Evolutionary conservation across 1,284 basidiomycete genomes (phyloP).

Genomic region (Kalmanozyma brasiliensis): DNA sequence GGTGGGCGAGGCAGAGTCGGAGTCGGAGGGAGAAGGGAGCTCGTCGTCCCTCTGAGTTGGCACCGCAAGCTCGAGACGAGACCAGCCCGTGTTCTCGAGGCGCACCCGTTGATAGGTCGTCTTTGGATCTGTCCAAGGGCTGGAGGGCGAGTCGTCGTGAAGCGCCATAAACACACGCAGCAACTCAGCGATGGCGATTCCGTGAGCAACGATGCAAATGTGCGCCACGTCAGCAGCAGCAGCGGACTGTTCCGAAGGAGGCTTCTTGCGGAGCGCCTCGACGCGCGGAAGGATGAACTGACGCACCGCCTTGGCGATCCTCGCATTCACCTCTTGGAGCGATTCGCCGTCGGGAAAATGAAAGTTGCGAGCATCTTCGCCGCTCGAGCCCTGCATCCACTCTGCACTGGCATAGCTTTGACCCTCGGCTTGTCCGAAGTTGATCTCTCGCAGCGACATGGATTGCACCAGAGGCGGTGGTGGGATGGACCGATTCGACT

Average conservation of each 20-base stretch:
- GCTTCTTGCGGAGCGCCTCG: slow-evolving; percentile 38
- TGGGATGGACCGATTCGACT: slow-evolving; percentile 70
- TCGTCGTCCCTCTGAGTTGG: slow-evolving; percentile 20
- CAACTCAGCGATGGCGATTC: slow-evolving; percentile 77
- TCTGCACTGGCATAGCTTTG: slow-evolving; percentile 70
- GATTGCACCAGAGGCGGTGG: slow-evolving; percentile 72
- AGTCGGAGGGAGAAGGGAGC: not conserved
- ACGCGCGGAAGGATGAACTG: slow-evolving; percentile 76
- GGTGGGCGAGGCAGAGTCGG: not conserved
- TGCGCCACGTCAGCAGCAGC: slow-evolving; percentile 69
- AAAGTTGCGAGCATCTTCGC: slow-evolving; percentile 70
- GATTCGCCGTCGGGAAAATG: slow-evolving; percentile 80
- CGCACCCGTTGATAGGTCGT: slow-evolving; percentile 68
- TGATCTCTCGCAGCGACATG: slow-evolving; percentile 69
- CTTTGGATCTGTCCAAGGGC: slow-evolving; percentile 63
- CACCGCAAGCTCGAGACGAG: slow-evolving; percentile 68
- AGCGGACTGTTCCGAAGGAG: slow-evolving; percentile 14
- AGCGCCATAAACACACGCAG: slow-evolving; percentile 56
- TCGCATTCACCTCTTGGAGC: slow-evolving; percentile 75
- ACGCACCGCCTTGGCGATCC: slow-evolving; percentile 75
- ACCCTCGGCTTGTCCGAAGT: slow-evolving; percentile 81
- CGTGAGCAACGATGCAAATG: slow-evolving; percentile 82
- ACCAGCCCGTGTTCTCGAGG: slow-evolving; percentile 72
- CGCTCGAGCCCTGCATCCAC: slow-evolving; percentile 42
- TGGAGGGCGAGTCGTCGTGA: slow-evolving; percentile 38